Conservation (phyloP, 441 rosid species). For the Euphorbia celastroides region DNA sequence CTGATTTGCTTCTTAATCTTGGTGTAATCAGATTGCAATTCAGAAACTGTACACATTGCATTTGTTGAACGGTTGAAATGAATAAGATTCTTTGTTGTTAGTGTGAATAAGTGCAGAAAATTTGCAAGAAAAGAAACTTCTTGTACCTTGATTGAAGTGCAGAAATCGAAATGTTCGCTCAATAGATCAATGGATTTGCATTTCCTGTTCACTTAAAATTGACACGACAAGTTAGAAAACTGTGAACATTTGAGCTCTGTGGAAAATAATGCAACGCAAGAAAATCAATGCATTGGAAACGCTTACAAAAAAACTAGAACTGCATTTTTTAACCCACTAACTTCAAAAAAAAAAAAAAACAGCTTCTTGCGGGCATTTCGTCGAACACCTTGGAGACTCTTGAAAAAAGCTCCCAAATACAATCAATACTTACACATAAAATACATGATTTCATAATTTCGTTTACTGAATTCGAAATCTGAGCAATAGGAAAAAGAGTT, state of each 20-base stretch:
- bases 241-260: too few species aligned
- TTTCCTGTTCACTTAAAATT: neutral
- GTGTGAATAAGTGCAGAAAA: neutral
- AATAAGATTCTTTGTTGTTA: conserved; percentile 18
- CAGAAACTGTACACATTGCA: conserved; percentile 1
- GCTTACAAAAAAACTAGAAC: neutral
- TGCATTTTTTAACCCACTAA: neutral
- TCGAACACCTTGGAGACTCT: neutral
- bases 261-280: too few species aligned
- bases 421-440: neutral
- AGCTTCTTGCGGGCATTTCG: neutral
- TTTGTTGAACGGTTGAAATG: conserved; percentile 20
- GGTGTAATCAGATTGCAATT: conserved; percentile 16
- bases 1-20: conserved; percentile 5
- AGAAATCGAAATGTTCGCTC: neutral
- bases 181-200: neutral
- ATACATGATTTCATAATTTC: neutral
- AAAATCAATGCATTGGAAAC: too few species aligned
- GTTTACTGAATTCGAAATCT: neutral
- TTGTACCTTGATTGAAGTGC: conserved; percentile 1
- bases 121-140: conserved; percentile 4
- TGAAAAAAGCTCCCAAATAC: neutral
- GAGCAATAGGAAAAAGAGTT: neutral
- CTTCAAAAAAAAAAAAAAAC: neutral
- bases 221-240: too few species aligned